Percentiles rank a stretch among this genome's conserved stretches.
phyloP scores from a whole-genome alignment of 164 flowering plant species.

The Platanus orientalis region DNA sequence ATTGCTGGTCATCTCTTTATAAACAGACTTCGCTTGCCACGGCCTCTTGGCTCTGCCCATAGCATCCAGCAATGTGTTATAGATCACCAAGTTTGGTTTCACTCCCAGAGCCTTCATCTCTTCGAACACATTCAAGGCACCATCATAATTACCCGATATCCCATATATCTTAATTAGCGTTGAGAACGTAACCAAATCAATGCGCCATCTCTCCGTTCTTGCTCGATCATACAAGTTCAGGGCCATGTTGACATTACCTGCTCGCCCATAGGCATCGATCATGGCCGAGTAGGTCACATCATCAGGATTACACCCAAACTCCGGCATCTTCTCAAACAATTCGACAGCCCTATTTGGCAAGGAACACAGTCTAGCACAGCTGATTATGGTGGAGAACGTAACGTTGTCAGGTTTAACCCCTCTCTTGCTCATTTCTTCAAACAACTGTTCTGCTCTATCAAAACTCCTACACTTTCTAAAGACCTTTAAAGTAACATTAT shows the following conservation, averaged over 20 bases:
- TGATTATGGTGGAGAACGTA: constrained; percentile 79
- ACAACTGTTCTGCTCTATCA: constrained; percentile 54
- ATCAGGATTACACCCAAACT: constrained; percentile 65
- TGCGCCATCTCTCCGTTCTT: constrained; percentile 69
- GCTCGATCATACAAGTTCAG: constrained; percentile 81
- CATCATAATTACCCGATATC: constrained; percentile 67
- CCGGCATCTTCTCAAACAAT: constrained; percentile 83
- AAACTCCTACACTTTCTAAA: constrained; percentile 54
- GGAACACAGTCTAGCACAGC: constrained; percentile 62
- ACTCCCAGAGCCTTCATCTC: constrained; percentile 89
- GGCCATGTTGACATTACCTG: constrained; percentile 76
- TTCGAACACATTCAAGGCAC: constrained; percentile 83
- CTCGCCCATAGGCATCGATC: constrained; percentile 86
- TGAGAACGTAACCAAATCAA: constrained; percentile 64
- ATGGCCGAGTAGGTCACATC: constrained; percentile 65
- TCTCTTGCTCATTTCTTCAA: constrained; percentile 66
- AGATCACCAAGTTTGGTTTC: constrained; percentile 56
- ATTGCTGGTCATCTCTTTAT: constrained; percentile 50
- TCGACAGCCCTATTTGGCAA: constrained; percentile 74
- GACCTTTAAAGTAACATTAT: constrained; percentile 80
- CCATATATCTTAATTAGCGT: constrained; percentile 75
- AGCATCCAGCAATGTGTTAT: constrained; percentile 74
- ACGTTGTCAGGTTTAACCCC: constrained; percentile 73
- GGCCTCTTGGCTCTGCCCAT: constrained; percentile 95
- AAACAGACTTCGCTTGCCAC: constrained; percentile 69